Evolutionary conservation across 2,329 filamentous ascomycete species (phyloP).

Genomic region (Aspergillus quadrilineatus): DNA sequence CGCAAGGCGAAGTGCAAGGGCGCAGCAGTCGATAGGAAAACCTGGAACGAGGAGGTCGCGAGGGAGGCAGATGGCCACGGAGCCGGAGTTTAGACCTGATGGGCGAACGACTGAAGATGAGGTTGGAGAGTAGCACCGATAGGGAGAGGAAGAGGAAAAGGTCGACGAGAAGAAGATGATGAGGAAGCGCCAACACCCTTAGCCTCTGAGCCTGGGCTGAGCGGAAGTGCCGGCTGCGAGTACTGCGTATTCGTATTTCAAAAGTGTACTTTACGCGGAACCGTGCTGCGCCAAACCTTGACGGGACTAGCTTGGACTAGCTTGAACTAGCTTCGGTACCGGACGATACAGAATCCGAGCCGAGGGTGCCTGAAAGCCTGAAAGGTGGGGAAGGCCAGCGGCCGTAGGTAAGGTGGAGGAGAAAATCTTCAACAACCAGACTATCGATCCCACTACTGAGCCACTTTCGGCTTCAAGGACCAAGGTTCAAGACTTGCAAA

Average conservation of each 20-base stretch:
- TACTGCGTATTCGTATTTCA: neutral
- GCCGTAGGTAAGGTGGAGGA: neutral
- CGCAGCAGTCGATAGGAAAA: conserved; percentile 12
- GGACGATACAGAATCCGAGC: conserved; percentile 5
- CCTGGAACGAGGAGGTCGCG: conserved; percentile 22
- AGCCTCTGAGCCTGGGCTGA: conserved; percentile 16
- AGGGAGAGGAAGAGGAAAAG: conserved; percentile 12
- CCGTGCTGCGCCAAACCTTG: neutral
- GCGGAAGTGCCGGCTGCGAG: conserved; percentile 11
- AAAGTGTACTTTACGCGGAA: neutral
- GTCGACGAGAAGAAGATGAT: conserved; percentile 19
- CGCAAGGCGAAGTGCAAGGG: conserved; percentile 31
- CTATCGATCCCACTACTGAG: conserved; percentile 3
- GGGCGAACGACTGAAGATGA: conserved; percentile 3
- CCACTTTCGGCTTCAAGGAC: conserved; percentile 10
- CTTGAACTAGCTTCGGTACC: conserved; percentile 9
- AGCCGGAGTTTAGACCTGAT: conserved; percentile 20
- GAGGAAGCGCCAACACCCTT: neutral
- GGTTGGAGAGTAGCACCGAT: conserved; percentile 16
- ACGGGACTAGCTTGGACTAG: neutral
- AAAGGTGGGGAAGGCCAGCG: neutral
- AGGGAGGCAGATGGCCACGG: conserved; percentile 24
- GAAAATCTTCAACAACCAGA: conserved; percentile 11
- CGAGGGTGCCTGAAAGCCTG: conserved; percentile 7
- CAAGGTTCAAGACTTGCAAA: neutral